Percentiles rank a stretch among this genome's conserved stretches.
These are phyloP conservation scores for Suillus discolor DNA, from an alignment of 768 basidiomycete species.

Conservation along the genomic window DNA sequence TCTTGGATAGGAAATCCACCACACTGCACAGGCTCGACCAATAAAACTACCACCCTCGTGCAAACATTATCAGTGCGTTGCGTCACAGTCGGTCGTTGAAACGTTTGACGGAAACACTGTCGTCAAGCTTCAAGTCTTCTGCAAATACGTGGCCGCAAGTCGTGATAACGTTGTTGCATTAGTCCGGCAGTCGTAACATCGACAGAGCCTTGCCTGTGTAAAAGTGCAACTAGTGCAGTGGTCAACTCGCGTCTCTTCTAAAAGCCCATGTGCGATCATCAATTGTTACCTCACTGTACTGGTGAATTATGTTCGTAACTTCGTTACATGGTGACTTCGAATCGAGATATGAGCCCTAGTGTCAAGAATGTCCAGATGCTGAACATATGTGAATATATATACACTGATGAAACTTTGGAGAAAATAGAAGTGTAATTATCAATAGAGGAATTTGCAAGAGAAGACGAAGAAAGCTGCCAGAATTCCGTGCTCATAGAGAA, in stretches of 20 bases:
- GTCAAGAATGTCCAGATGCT: too few relatives aligned
- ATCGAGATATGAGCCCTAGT: not conserved
- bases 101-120: not conserved
- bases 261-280: not conserved
- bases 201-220: not conserved
- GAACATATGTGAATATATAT: not conserved
- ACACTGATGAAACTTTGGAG: not conserved
- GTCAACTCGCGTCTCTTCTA: not conserved
- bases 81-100: not conserved
- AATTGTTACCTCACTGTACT: not conserved
- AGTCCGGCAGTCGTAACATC: not conserved
- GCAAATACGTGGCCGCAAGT: not conserved
- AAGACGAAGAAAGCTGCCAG: not conserved
- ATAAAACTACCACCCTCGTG: not conserved
- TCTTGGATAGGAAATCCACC: not conserved
- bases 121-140: not conserved
- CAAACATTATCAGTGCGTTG: not conserved
- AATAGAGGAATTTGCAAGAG: not conserved
- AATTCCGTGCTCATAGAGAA: not conserved
- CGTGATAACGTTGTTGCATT: not conserved
- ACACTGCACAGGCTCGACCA: not conserved
- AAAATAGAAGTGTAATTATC: not conserved
- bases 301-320: not conserved
- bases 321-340: not conserved
- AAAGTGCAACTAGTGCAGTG: not conserved